These are phyloP conservation scores for Erythrophleum ivorense DNA, from an alignment of 331 rosid species.

Conservation along the genomic window DNA sequence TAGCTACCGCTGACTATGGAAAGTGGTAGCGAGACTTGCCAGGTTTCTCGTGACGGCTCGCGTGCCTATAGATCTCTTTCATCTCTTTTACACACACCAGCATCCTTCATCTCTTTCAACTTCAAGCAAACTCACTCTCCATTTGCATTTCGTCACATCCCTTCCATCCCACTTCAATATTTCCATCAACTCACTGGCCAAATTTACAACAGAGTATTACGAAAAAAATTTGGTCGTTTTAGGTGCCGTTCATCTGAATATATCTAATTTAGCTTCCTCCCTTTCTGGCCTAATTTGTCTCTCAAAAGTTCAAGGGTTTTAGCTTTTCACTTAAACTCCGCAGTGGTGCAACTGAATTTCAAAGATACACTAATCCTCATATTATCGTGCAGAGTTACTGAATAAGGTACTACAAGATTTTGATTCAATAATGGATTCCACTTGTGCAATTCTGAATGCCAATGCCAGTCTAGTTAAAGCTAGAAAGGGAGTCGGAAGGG, in stretches of 20 bases:
- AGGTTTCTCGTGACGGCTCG: slow-evolving; percentile 35
- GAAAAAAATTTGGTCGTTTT: not conserved
- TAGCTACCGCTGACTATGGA: not conserved
- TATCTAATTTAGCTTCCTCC: not conserved
- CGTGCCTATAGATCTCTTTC: slow-evolving; percentile 20
- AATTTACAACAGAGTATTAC: no score
- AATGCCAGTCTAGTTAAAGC: slow-evolving; percentile 38
- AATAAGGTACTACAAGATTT: slow-evolving; percentile 9
- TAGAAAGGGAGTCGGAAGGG: slow-evolving; percentile 32
- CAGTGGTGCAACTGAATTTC: not conserved
- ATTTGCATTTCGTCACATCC: slow-evolving; percentile 12
- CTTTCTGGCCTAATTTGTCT: not conserved
- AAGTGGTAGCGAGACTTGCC: slow-evolving; percentile 7
- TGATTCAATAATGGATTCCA: slow-evolving; percentile 62
- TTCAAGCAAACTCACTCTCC: not conserved
- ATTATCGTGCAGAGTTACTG: slow-evolving; percentile 1
- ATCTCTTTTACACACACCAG: not conserved
- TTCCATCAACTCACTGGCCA: not conserved
- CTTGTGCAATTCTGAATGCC: slow-evolving; percentile 52
- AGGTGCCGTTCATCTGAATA: not conserved
- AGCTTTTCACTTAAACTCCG: not conserved
- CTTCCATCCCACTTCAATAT: not conserved
- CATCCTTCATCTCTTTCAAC: not conserved
- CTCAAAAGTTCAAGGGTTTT: not conserved
- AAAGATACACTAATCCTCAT: slow-evolving; percentile 9